Conservation (phyloP, 2,329 filamentous ascomycete genomes). For the Colletotrichum lupini region DNA sequence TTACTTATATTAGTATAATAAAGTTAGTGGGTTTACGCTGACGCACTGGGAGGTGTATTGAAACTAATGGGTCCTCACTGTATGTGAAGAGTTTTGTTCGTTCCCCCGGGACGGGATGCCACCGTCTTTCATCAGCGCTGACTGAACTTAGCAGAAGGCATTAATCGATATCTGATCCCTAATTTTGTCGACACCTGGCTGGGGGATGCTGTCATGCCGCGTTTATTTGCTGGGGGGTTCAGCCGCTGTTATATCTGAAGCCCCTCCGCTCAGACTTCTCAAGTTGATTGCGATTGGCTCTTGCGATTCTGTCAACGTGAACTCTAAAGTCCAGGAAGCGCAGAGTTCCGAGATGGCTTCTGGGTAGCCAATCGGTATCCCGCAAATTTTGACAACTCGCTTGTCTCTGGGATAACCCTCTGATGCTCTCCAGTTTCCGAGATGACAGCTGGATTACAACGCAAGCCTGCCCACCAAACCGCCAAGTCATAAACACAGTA, state of each 20-base stretch:
- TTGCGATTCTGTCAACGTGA: neutral
- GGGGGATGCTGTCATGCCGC: neutral
- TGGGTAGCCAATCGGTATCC: slow-evolving; percentile 21
- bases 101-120: neutral
- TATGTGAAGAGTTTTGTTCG: neutral
- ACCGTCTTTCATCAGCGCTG: slow-evolving; percentile 9
- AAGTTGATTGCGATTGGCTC: slow-evolving; percentile 5
- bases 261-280: neutral
- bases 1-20: no score
- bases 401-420: neutral
- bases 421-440: neutral
- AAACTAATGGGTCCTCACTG: neutral
- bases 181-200: neutral
- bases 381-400: slow-evolving; percentile 2
- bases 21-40: no score
- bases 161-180: neutral
- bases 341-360: slow-evolving; percentile 1
- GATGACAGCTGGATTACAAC: slow-evolving; percentile 17
- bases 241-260: neutral
- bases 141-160: neutral
- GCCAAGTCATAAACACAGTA: slow-evolving; percentile 2
- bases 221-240: neutral
- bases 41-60: no score
- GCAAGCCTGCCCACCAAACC: neutral
- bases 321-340: neutral